Conservation (phyloP, 768 basidiomycete genomes). For the Leccinum fibrillosum region DNA sequence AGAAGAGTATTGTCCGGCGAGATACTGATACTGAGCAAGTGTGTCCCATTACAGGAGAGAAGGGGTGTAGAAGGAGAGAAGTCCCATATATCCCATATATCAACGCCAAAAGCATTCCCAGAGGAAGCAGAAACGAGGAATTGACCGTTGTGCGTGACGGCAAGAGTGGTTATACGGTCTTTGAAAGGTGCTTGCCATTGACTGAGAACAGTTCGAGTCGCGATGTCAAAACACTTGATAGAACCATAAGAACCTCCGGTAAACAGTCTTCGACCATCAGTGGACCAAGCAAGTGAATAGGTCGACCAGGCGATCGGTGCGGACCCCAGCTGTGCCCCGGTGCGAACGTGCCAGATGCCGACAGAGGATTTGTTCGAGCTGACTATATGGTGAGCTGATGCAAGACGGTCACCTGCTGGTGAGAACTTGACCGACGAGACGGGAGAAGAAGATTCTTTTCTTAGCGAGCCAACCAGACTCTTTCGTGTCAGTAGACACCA, state of each 20-base stretch:
- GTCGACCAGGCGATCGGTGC: not conserved
- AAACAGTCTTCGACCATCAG: constrained; percentile 13
- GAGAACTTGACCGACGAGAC: constrained; percentile 19
- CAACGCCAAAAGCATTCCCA: not conserved
- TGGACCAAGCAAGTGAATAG: constrained; percentile 16
- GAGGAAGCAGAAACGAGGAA: constrained; percentile 12
- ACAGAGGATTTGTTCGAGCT: not conserved
- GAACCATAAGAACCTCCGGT: constrained; percentile 8
- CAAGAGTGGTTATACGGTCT: constrained; percentile 9
- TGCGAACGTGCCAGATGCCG: constrained; percentile 13
- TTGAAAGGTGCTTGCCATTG: not conserved
- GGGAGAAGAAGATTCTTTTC: not conserved
- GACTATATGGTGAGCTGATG: not conserved
- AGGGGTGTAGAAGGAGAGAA: not conserved
- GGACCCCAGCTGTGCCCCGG: constrained; percentile 4
- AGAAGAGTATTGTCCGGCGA: constrained; percentile 8
- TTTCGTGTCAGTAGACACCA: constrained; percentile 1
- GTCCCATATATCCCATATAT: constrained; percentile 13
- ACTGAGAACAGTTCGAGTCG: not conserved
- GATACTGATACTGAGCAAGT: not conserved
- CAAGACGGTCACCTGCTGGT: constrained; percentile 9
- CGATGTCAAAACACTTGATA: constrained; percentile 10
- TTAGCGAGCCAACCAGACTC: constrained; percentile 1
- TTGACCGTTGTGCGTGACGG: not conserved
- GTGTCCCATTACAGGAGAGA: not conserved